Evolutionary conservation across 768 basidiomycete genomes (phyloP), one percentile per base, ranked within the genome.

Genomic region (Mycena albidolilacea): DNA sequence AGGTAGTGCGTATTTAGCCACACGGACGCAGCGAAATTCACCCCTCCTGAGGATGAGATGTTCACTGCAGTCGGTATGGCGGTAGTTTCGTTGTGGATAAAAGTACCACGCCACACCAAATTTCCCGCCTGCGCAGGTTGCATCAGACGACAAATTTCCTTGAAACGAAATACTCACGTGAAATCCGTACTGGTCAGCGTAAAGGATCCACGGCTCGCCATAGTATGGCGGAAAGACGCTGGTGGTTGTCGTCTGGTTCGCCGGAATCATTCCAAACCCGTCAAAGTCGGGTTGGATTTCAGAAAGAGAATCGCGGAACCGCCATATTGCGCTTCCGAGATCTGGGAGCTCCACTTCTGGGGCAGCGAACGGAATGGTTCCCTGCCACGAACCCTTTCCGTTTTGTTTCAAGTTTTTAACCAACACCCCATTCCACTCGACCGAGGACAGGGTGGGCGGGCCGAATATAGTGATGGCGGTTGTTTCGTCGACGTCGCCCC

Each of bases 161-260:
- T 38, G 6, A 44, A 17, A 12, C 39, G 38, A 15, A 39, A 41
- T 0, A 1, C 15, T 5, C 52, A 73, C 70, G 58, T 74, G 90
- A 87, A 86, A 91, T 41, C 86, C 89, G 75, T 91, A 91, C 74
- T 90, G 89, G 71, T 89, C 90, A 5, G 88, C 90, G 73, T 88
- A 91, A 19, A 91, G 79, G 50, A 90, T 82, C 44, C 88, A 80
- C 0, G 87, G 88, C 61, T 87, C 87, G n/a, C 89, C 89, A 69
- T 87, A 88, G 64, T 85, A 78, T 14, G 88, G 87, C 73, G 84
- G 84, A 64, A 83, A 84, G 19, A 87, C 85, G 63, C 87, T 86
- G 52, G 87, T 89, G 23, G 91, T 91, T 41, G 81, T 82, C 46
- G 84, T 88, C 71, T 88, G 88, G 74, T 89, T 82, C 6, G 89